Conservation (phyloP, 306 rosid species). For the Fragaria iinumae region DNA sequence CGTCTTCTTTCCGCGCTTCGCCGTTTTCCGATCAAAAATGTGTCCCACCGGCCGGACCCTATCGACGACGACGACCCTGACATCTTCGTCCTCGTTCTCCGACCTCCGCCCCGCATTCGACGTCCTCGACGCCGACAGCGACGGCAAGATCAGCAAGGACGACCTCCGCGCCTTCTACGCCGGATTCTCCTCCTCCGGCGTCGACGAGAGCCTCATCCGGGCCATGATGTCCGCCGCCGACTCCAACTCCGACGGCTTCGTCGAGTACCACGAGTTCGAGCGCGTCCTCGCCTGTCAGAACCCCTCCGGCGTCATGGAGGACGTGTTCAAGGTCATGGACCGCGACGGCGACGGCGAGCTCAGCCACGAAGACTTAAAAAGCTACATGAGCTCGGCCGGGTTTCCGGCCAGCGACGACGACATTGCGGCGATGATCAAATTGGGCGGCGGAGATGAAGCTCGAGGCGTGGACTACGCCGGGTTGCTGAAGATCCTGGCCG, state of each 20-base stretch:
- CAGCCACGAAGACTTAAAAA: slow-evolving; percentile 66
- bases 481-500: slow-evolving; percentile 60
- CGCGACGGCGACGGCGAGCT: slow-evolving; percentile 86
- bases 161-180: slow-evolving; percentile 70
- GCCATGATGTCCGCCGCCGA: slow-evolving; percentile 84
- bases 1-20: neutral
- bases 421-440: slow-evolving; percentile 58
- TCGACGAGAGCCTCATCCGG: slow-evolving; percentile 50
- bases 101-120: slow-evolving; percentile 70
- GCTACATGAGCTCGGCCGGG: slow-evolving; percentile 64
- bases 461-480: slow-evolving; percentile 69
- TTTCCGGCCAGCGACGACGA: slow-evolving; percentile 60
- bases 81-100: neutral
- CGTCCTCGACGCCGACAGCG: slow-evolving; percentile 69
- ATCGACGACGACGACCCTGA: neutral
- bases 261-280: slow-evolving; percentile 90
- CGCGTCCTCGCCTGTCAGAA: slow-evolving; percentile 40
- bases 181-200: slow-evolving; percentile 23
- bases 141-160: slow-evolving; percentile 76
- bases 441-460: slow-evolving; percentile 57
- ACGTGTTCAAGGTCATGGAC: slow-evolving; percentile 81
- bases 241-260: slow-evolving; percentile 69
- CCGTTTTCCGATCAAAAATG: slow-evolving; percentile 29
- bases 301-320: slow-evolving; percentile 59
- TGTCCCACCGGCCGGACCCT: slow-evolving; percentile 50